A percentile compares a stretch with the other conserved stretches of the same genome.
phyloP scores from a whole-genome alignment of 306 rosid species.

The Acacia acuminata region DNA sequence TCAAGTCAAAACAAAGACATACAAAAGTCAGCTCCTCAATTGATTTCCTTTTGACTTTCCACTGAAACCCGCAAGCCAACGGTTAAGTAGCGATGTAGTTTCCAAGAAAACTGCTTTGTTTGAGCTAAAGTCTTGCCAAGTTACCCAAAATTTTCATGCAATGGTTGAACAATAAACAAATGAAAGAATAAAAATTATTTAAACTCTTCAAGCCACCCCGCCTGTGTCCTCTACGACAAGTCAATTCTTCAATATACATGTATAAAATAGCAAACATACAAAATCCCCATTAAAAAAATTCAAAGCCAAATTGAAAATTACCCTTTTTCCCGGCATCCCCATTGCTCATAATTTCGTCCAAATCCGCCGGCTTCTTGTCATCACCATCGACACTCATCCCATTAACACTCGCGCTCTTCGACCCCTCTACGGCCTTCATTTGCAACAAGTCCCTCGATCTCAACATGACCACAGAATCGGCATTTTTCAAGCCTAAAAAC shows the following conservation, averaged over 20 bases:
- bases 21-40: background rate
- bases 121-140: background rate
- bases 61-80: background rate
- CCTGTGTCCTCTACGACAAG: background rate
- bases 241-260: background rate
- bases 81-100: background rate
- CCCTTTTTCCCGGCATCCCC: conserved; percentile 47
- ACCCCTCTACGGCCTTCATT: conserved; percentile 46
- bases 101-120: background rate
- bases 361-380: conserved; percentile 5
- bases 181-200: background rate
- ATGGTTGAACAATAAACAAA: background rate
- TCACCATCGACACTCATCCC: conserved; percentile 32
- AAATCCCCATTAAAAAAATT: background rate
- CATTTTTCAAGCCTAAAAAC: conserved; percentile 22
- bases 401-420: conserved; percentile 33
- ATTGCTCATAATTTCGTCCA: conserved; percentile 33
- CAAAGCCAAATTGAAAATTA: conserved; percentile 1
- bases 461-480: conserved; percentile 23
- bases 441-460: conserved; percentile 37
- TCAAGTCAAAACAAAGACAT: background rate
- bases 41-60: background rate
- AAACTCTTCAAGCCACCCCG: background rate
- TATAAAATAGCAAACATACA: background rate
- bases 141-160: background rate